These are phyloP conservation scores for Hyphopichia wangnamkhiaoensis DNA, from an alignment of 1,139 yeast genomes.

Conservation along the genomic window DNA sequence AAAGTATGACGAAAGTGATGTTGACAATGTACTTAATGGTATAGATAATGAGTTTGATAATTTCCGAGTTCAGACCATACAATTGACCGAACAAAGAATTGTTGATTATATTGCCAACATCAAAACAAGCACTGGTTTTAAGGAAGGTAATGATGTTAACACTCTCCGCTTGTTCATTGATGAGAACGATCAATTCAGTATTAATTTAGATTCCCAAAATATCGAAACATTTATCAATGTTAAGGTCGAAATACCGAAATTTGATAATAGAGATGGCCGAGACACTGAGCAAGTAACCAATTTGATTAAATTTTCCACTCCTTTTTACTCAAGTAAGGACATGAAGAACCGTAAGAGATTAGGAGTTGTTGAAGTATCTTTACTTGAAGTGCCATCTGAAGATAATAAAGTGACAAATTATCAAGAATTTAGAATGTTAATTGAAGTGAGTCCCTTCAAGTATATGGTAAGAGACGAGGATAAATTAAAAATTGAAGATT, in stretches of 20 bases:
- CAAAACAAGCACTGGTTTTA: constrained; percentile 4
- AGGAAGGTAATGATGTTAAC: constrained; percentile 3
- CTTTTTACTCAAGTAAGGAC: constrained; percentile 26
- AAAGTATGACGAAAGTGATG: constrained; percentile 35
- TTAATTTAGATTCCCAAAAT: constrained; percentile 23
- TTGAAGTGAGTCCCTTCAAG: constrained; percentile 28
- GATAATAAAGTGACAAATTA: constrained; percentile 10
- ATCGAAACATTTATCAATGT: constrained; percentile 33
- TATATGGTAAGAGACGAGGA: constrained; percentile 6
- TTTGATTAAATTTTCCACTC: constrained; percentile 38
- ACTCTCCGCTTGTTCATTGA: constrained; percentile 22
- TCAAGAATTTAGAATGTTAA: constrained; percentile 22
- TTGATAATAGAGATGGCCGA: constrained; percentile 10
- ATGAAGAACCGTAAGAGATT: constrained; percentile 20
- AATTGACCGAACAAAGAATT: constrained; percentile 26
- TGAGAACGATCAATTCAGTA: constrained; percentile 29
- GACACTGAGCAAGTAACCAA: constrained; percentile 6
- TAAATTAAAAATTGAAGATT: neutral
- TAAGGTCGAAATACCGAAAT: constrained; percentile 8
- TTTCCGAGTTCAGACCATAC: constrained; percentile 30
- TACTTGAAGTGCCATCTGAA: constrained; percentile 22
- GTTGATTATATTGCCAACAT: constrained; percentile 19
- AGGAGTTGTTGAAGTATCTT: constrained; percentile 36
- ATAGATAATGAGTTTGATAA: constrained; percentile 42
- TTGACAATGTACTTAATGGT: constrained; percentile 33